Percentiles rank a stretch among this genome's conserved stretches.
phyloP scores from a whole-genome alignment of 1,284 basidiomycete genomes.

The Xerocomus nothofagi region DNA sequence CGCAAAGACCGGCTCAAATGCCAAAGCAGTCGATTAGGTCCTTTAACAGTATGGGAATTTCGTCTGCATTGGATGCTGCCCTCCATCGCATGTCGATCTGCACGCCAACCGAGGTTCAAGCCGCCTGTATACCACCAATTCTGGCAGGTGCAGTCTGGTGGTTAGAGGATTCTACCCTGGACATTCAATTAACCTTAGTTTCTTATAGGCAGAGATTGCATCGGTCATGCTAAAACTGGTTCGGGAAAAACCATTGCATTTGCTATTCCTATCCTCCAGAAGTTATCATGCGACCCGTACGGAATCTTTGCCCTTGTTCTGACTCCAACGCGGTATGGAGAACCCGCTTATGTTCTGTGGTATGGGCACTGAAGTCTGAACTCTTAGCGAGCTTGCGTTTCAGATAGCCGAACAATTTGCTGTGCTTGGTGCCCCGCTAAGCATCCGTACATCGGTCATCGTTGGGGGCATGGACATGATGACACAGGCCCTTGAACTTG shows the following conservation, averaged over 20 bases:
- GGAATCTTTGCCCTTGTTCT: slow-evolving; percentile 93
- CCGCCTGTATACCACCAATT: slow-evolving; percentile 86
- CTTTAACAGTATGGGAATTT: slow-evolving; percentile 77
- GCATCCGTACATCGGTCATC: slow-evolving; percentile 82
- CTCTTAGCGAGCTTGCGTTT: slow-evolving; percentile 86
- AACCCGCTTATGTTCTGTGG: neutral
- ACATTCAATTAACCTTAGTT: neutral
- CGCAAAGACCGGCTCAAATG: neutral
- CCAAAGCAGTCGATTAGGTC: slow-evolving; percentile 25
- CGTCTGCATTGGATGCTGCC: slow-evolving; percentile 65
- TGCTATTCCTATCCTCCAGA: slow-evolving; percentile 92
- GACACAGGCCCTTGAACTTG: slow-evolving; percentile 86
- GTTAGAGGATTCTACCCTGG: neutral
- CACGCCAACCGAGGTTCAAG: slow-evolving; percentile 87
- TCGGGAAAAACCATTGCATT: slow-evolving; percentile 99
- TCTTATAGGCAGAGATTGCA: slow-evolving; percentile 76
- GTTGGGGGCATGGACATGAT: slow-evolving; percentile 99
- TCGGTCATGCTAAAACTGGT: slow-evolving; percentile 97
- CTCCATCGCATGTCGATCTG: slow-evolving; percentile 85
- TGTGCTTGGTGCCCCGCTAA: slow-evolving; percentile 83
- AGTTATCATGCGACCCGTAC: slow-evolving; percentile 85
- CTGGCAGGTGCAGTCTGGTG: slow-evolving; percentile 61
- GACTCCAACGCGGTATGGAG: slow-evolving; percentile 86
- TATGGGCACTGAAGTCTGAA: neutral
- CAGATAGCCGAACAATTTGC: slow-evolving; percentile 97